These are phyloP conservation scores for Ordospora pajunii DNA, from an alignment of 371 early-diverging fungal genomes.

Conservation along the genomic window DNA sequence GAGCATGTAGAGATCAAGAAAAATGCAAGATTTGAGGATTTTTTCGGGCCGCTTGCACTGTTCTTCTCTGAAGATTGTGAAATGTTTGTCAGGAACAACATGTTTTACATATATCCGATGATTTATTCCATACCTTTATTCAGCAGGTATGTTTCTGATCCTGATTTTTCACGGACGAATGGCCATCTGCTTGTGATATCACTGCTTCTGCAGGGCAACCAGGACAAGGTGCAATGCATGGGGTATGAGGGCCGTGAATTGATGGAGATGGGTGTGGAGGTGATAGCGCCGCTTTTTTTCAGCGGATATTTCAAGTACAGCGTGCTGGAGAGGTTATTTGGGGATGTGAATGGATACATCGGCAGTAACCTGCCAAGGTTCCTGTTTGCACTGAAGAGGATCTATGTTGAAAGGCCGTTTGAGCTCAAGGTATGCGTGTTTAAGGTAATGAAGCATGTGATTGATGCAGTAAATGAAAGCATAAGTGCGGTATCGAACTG, in stretches of 20 bases:
- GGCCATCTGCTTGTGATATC: not conserved
- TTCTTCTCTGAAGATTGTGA: slow-evolving; percentile 6
- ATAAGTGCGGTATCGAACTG: slow-evolving; percentile 17
- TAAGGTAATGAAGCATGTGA: slow-evolving; percentile 20
- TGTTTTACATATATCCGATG: slow-evolving; percentile 11
- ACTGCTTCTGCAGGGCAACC: not conserved
- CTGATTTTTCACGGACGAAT: not conserved
- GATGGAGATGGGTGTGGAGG: slow-evolving; percentile 6
- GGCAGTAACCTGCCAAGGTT: slow-evolving; percentile 11
- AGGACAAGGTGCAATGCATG: not conserved
- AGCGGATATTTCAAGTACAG: slow-evolving; percentile 11
- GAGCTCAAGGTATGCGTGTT: not conserved
- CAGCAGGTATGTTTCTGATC: not conserved
- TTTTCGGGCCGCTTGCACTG: not conserved
- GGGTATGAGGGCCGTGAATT: not conserved
- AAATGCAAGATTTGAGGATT: not conserved
- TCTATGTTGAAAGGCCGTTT: slow-evolving; percentile 15
- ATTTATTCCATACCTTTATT: not conserved
- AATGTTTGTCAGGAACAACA: not conserved
- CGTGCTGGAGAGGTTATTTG: not conserved
- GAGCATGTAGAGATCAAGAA: not conserved
- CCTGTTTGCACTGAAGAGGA: slow-evolving; percentile 26
- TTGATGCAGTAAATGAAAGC: not conserved
- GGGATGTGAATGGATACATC: slow-evolving; percentile 1
- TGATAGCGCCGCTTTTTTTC: slow-evolving; percentile 22